phyloP scores from a whole-genome alignment of 2,329 filamentous ascomycete genomes.

The Lachnellula subtilissima region DNA sequence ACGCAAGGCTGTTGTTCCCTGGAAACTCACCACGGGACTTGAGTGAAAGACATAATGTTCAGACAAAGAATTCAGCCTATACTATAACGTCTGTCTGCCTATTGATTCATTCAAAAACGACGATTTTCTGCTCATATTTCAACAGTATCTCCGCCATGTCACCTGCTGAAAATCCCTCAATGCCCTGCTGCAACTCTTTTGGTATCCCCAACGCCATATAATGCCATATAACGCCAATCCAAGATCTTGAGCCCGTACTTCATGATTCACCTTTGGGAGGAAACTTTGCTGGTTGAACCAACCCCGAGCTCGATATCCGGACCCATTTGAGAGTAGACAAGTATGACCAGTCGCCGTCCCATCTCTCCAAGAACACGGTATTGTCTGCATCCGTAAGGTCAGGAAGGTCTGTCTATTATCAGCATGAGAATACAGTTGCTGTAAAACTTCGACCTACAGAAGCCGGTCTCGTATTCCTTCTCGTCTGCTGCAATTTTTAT shows the following conservation, averaged over 20 bases:
- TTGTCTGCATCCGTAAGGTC: conserved; percentile 67
- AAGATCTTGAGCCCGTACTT: conserved; percentile 6
- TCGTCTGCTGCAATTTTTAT: conserved; percentile 65
- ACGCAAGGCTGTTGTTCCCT: conserved; percentile 2
- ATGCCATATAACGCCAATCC: conserved; percentile 6
- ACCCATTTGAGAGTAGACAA: conserved; percentile 73
- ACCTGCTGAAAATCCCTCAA: not conserved
- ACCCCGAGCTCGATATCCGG: conserved; percentile 63
- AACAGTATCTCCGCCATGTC: not conserved
- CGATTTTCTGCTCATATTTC: not conserved
- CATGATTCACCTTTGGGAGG: conserved; percentile 57
- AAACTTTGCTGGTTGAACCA: conserved; percentile 66
- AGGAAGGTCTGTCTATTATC: conserved; percentile 54
- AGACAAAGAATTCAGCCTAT: no score
- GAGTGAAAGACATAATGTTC: no score
- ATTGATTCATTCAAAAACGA: not conserved
- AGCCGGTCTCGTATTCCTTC: conserved; percentile 78
- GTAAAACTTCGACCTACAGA: conserved; percentile 53
- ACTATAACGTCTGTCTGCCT: no score
- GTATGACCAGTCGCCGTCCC: conserved; percentile 81
- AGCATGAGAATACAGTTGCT: not conserved
- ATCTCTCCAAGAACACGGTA: conserved; percentile 60
- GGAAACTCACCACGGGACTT: not conserved
- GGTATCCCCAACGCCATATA: conserved; percentile 16
- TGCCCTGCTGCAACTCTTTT: conserved; percentile 6